phyloP scores from a whole-genome alignment of 2,329 filamentous ascomycete genomes.

The Calonectria pteridis region DNA sequence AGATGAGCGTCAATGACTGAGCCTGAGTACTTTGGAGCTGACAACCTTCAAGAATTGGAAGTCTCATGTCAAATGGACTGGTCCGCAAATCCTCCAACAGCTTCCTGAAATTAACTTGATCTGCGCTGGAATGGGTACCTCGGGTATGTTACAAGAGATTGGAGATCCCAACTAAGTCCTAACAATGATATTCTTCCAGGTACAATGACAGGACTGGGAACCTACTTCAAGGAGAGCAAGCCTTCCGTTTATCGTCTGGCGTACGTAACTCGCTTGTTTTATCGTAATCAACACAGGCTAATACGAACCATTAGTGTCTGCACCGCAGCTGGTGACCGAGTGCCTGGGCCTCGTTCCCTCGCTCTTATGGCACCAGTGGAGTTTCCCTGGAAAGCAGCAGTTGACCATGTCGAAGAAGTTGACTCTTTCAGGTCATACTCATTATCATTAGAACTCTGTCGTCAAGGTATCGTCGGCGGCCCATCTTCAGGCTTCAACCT shows the following conservation, averaged over 20 bases:
- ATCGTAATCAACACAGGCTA: background rate
- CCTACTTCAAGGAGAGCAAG: background rate
- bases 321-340: background rate
- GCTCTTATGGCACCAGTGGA: background rate
- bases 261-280: background rate
- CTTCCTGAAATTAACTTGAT: background rate
- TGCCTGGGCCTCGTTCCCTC: background rate
- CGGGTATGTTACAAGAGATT: background rate
- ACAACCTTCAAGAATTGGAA: background rate
- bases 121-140: background rate
- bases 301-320: background rate
- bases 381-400: background rate
- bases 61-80: background rate
- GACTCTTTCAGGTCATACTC: background rate
- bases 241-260: background rate
- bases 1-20: background rate
- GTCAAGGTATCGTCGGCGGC: background rate
- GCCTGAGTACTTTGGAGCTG: background rate
- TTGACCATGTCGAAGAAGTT: background rate
- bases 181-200: background rate
- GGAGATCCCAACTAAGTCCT: background rate
- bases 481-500: constrained; percentile 1
- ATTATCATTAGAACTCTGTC: background rate
- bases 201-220: background rate
- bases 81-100: background rate